Evolutionary conservation across 306 rosid genomes (phyloP).

Genomic region (Quercus glauca): DNA sequence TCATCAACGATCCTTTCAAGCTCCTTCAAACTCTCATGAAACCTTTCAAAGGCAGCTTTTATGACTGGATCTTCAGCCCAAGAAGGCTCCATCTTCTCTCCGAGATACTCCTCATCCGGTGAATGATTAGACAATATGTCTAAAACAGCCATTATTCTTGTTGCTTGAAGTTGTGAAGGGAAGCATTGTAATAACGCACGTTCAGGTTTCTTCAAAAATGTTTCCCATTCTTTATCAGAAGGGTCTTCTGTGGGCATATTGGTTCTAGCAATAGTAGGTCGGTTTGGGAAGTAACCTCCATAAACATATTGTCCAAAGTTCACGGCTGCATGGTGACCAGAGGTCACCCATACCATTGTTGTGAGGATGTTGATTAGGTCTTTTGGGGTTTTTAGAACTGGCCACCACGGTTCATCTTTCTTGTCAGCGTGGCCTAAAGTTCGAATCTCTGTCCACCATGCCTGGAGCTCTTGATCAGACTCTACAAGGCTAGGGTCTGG

Average conservation of each 20-base stretch:
- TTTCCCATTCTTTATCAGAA: conserved; percentile 34
- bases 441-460: conserved; percentile 82
- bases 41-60: conserved; percentile 56
- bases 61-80: conserved; percentile 64
- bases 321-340: conserved; percentile 78
- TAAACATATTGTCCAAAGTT: conserved; percentile 72
- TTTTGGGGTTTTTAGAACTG: conserved; percentile 42
- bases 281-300: conserved; percentile 68
- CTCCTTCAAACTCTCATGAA: conserved; percentile 42
- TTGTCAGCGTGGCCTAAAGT: conserved; percentile 67
- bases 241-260: conserved; percentile 63
- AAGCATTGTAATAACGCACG: conserved; percentile 45
- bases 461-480: conserved; percentile 65
- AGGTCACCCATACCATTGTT: conserved; percentile 62
- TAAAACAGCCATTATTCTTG: conserved; percentile 52
- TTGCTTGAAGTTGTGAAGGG: conserved; percentile 74
- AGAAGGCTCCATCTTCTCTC: conserved; percentile 51
- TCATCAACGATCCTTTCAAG: conserved; percentile 54
- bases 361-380: conserved; percentile 53
- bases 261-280: conserved; percentile 66
- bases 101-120: conserved; percentile 81
- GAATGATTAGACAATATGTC: conserved; percentile 71
- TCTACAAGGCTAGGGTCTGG: conserved; percentile 32
- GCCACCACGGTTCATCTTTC: conserved; percentile 90
- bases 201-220: conserved; percentile 52